phyloP scores from a whole-genome alignment of 768 basidiomycete genomes.

The Termitomyces sp. region DNA sequence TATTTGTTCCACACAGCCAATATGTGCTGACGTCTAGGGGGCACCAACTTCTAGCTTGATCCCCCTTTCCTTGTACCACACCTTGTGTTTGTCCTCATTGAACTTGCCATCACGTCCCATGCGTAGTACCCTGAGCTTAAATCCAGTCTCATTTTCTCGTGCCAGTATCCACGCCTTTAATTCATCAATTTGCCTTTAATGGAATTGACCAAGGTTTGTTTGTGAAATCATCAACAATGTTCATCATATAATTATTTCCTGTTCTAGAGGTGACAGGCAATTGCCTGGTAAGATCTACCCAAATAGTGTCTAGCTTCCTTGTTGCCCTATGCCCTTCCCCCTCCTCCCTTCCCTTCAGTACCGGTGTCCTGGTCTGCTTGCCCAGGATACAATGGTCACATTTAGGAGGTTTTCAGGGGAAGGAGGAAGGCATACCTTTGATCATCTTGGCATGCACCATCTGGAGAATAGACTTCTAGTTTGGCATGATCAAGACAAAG shows the following conservation, averaged over 20 bases:
- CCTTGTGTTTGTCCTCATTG: background rate
- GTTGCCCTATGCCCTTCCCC: conserved; percentile 20
- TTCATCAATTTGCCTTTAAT: background rate
- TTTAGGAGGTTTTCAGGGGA: conserved; percentile 18
- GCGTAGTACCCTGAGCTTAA: background rate
- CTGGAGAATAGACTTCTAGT: conserved; percentile 1
- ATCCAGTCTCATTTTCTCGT: background rate
- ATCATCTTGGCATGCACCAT: background rate
- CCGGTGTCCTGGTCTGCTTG: conserved; percentile 31
- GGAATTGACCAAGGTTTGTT: background rate
- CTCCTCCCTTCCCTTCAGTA: conserved; percentile 26
- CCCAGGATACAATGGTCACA: conserved; percentile 34
- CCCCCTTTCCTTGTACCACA: background rate
- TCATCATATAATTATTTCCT: background rate
- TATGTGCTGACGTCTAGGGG: background rate
- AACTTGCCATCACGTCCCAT: background rate
- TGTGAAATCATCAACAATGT: too few relatives aligned
- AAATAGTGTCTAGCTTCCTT: conserved; percentile 24
- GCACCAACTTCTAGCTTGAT: background rate
- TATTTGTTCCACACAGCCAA: background rate
- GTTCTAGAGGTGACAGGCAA: conserved; percentile 18
- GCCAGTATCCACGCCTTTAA: background rate
- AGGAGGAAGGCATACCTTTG: conserved; percentile 21
- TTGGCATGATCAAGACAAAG: conserved; percentile 4
- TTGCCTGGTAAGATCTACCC: conserved; percentile 27